Evolutionary conservation across 208 protist species (phyloP), one percentile per base, ranked within the genome.

Genomic region (Perkinsela sp.): DNA sequence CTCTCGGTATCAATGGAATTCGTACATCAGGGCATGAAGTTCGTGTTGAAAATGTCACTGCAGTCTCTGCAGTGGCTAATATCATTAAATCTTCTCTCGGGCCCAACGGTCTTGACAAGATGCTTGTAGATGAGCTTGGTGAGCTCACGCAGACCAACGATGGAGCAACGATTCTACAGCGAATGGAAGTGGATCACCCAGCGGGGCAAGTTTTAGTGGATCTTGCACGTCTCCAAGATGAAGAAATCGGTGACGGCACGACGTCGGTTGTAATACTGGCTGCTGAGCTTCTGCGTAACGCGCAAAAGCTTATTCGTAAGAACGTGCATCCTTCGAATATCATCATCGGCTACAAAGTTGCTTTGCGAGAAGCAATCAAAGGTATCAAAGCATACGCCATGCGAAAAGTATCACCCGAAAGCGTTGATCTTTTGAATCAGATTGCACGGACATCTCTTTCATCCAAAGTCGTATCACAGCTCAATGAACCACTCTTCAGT

Each of bases 81-180:
- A 91, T 99, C 69, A 90, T 99, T 31, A 98, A 97, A 78, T 95
- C 90, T n/a, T 98, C 96, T 2, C 85, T 99, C 28, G 97, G 97
- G 67, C 97, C 97, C 31, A 89, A 97, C 66, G 97, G 97, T 0
- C 85, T 99, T 13, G 97, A 99, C 78, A 99, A 99, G 82, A 99
- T 99, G 96, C 79, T 99, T 1, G 96, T 99, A 0, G 96, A 99
- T 75, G 93, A 98, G 69, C 83, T 99, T 73, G 97, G 97, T 70
- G 97, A 99, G 77, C 93, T 99, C 22, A 92, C 88, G 1, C 92
- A 99, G 68, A 98, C 96, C 32, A 99, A 99, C 82, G 97, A 99
- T 77, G 97, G 97, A 68, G 97, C 97, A n/a, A 94, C 87, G 6
- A 93, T 96, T 66, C 76, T 92, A 16, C 91, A 92, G 75, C 77